Evolutionary conservation across 148 eudicot genomes (phyloP).

Genomic region (Rhododendron kiyosumense): DNA sequence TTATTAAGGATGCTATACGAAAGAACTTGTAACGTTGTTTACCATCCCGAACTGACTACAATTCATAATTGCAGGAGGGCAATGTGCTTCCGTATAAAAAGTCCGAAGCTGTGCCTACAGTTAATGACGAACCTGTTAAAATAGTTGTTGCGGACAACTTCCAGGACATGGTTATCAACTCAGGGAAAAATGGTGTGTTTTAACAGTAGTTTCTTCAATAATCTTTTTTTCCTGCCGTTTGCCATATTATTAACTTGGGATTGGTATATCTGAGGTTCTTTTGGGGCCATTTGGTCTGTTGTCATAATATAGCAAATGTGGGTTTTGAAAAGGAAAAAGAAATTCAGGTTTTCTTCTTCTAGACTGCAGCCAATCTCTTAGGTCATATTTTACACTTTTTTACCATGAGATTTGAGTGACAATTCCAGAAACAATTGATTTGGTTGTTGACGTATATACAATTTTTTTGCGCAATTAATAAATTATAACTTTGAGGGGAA

Average conservation of each 20-base stretch:
- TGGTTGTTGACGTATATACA: background rate
- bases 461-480: background rate
- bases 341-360: background rate
- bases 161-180: conserved; percentile 46
- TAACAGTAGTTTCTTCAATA: background rate
- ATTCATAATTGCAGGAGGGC: conserved; percentile 43
- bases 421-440: background rate
- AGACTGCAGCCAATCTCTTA: background rate
- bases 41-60: background rate
- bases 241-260: background rate
- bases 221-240: background rate
- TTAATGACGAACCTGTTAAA: conserved; percentile 61
- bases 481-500: background rate
- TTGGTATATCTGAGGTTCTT: background rate
- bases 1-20: background rate
- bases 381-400: background rate
- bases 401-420: background rate
- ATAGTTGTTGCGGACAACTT: conserved; percentile 63
- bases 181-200: conserved; percentile 53
- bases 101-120: conserved; percentile 58
- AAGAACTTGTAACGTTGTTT: background rate
- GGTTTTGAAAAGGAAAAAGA: background rate
- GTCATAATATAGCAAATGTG: background rate
- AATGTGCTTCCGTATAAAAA: conserved; percentile 43
- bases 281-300: background rate